Conservation (phyloP, 2,329 filamentous ascomycete species). For the Emmonsia crescens region DNA sequence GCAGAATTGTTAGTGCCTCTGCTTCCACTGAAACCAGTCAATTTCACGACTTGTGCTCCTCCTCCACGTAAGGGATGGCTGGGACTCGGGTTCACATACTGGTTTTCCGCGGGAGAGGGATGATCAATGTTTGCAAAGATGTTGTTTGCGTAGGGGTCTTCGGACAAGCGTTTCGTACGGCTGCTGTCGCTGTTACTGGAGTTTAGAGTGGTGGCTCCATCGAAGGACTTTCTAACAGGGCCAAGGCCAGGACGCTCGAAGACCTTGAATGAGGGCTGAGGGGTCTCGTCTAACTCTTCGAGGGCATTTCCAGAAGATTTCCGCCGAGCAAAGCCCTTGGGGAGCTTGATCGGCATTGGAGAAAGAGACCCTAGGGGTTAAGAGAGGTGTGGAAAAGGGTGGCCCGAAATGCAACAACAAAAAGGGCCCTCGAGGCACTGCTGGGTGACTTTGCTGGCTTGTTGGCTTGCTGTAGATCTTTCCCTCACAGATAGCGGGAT, state of each 20-base stretch:
- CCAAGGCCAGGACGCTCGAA: slow-evolving; percentile 39
- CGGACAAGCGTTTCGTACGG: slow-evolving; percentile 25
- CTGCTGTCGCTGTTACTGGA: slow-evolving; percentile 21
- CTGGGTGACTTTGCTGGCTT: background rate
- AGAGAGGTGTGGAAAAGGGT: background rate
- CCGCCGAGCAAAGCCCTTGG: slow-evolving; percentile 43
- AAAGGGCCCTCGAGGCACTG: background rate
- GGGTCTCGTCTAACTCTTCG: slow-evolving; percentile 35
- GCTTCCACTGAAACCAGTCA: slow-evolving; percentile 34
- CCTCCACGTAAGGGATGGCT: background rate
- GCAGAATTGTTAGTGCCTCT: slow-evolving; percentile 39
- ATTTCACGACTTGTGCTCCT: slow-evolving; percentile 13
- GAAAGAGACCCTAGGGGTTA: background rate
- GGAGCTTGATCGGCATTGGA: slow-evolving; percentile 46
- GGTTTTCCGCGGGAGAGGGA: slow-evolving; percentile 22
- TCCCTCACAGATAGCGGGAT: background rate
- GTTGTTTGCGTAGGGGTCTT: slow-evolving; percentile 28
- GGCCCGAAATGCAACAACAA: background rate
- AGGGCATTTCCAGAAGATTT: slow-evolving; percentile 46
- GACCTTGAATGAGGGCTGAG: slow-evolving; percentile 42
- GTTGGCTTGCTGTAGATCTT: background rate
- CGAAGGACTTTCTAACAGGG: slow-evolving; percentile 30
- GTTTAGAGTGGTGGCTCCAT: slow-evolving; percentile 29
- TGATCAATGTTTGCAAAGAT: slow-evolving; percentile 28
- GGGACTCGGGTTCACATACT: slow-evolving; percentile 20